Evolutionary conservation across 2,329 filamentous ascomycete genomes (phyloP), one percentile per base, ranked within the genome.

Genomic region (Aspergillus bombycis): DNA sequence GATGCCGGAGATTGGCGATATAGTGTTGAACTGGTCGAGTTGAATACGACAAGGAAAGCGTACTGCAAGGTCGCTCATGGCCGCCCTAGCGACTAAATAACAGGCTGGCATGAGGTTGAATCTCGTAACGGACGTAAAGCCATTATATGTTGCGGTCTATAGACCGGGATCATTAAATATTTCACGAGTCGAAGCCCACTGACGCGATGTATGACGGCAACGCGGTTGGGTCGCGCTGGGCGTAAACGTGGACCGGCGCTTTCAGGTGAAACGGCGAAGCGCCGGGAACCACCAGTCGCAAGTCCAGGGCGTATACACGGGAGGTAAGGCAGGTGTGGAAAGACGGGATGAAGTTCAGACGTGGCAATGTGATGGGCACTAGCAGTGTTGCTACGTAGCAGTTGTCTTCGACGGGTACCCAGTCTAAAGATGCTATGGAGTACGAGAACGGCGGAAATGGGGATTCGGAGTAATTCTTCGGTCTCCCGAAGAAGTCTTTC

Each of bases 301-400:
- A 53, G 10, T 52, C 41, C 12, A 68, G 57, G 10, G 61, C 58
- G 43, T 68, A 68, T 4, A 57, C 60, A 1, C 67, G 57, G 0
- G 67, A 65, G 1, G 67, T 62, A 19, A 63, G 46, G 48, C 67
- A 68, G 28, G 67, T 61, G 43, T 68, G 65, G 46, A 68, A 68
- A 0, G 67, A 65, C 9, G 65, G 61, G 6, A 67, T 60, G 7
- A 68, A 62, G 16, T 59, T 64, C 19, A 65, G 62, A n/a, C 60
- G 65, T 4, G 67, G 56, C 16, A 68, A 32, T 16, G 60, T 67
- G 23, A 68, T 60, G 1, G 67, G 67, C 8, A 68, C 61, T 1
- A 67, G 57, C 2, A 68, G 46, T 2, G 62, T 63, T 12, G 61
- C 55, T 16, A 48, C 46, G n/a, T 62, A 62, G 26, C 30, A 36